These are phyloP conservation scores for Vanrija sp. DNA, from an alignment of 1,284 basidiomycete species.

Conservation along the genomic window DNA sequence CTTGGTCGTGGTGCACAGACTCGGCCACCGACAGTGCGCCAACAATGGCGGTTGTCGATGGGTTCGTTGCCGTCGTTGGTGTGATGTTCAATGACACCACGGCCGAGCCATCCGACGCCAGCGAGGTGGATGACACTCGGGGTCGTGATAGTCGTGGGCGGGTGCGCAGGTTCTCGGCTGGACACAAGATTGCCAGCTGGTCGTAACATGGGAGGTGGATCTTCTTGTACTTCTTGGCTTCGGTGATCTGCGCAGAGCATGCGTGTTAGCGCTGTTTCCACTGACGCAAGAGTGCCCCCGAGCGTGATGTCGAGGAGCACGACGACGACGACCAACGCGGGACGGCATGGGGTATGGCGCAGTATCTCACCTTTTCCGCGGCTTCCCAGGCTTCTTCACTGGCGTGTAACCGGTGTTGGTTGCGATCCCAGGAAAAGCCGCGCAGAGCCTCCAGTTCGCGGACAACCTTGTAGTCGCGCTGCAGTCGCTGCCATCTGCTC, in stretches of 20 bases:
- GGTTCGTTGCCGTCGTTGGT: constrained; percentile 2
- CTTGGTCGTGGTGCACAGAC: background rate
- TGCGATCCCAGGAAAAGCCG: constrained; percentile 32
- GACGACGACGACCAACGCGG: background rate
- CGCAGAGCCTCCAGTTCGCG: constrained; percentile 28
- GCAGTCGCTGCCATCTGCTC: constrained; percentile 42
- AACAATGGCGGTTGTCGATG: background rate
- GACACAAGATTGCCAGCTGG: constrained; percentile 30
- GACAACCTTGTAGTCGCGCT: constrained; percentile 40
- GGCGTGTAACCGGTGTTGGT: constrained; percentile 25
- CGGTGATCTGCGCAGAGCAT: constrained; percentile 8
- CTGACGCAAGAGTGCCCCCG: too few relatives aligned
- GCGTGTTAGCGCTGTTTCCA: too few relatives aligned
- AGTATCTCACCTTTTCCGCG: constrained; percentile 21
- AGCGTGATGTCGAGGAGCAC: background rate
- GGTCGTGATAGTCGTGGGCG: constrained; percentile 6
- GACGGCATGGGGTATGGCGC: background rate
- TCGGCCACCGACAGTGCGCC: background rate
- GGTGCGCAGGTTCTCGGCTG: constrained; percentile 6
- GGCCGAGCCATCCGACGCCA: constrained; percentile 18
- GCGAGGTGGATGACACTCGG: constrained; percentile 13
- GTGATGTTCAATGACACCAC: constrained; percentile 13
- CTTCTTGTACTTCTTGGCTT: constrained; percentile 34
- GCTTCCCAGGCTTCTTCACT: constrained; percentile 30
- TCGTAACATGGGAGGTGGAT: constrained; percentile 40